Evolutionary conservation across 202 grass and related monocot genomes (phyloP), one percentile per base, ranked within the genome.

Genomic region (Elaeis oleifera): DNA sequence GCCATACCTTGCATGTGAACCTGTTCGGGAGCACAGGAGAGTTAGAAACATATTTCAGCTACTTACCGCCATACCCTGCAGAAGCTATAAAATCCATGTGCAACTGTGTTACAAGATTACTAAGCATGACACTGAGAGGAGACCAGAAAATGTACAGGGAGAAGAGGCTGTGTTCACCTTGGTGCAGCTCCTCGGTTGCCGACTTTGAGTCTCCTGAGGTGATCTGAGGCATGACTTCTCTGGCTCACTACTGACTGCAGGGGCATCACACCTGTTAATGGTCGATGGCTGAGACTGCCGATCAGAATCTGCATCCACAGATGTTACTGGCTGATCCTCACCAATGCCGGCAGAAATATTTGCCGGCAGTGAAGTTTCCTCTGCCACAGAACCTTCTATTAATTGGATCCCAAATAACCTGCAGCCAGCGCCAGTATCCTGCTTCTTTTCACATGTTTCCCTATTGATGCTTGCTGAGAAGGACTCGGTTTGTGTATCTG

Each of bases 1-100:
- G 94, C 94, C 68, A 89, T 86, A 62, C 94, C 94, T 61, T 89
- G 85, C 94, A 97, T 91, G 70, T 90, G 87, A 51, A 97, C 84
- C 94, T 97, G 74, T 44, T 44, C 11, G 1, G 32, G 36, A 31
- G 13, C 36, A 44, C 18, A 3, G 36, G 11, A 44, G 9, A 13
- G 36, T 44, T 44, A 44, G 9, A 9, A 44, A 44, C 8, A 44
- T 13, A 44, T 44, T 44, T 44, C 36, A 44, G 36, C 9, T 31
- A 31, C 28, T 31, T 31, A 31, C 28, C 28, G 28, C 5, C 3
- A 44, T 44, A 44, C 36, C 36, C 36, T 31, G 28, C 29, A 60
- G 58, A 14, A 31, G 28, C 28, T 29, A 31, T 31, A 31, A 6
- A 31, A 31, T 31, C 28, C 58, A 60, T 18, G 15, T 17, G 6